phyloP scores from a whole-genome alignment of 805 yeast species.

The Starmerella khaoyaiensis region DNA sequence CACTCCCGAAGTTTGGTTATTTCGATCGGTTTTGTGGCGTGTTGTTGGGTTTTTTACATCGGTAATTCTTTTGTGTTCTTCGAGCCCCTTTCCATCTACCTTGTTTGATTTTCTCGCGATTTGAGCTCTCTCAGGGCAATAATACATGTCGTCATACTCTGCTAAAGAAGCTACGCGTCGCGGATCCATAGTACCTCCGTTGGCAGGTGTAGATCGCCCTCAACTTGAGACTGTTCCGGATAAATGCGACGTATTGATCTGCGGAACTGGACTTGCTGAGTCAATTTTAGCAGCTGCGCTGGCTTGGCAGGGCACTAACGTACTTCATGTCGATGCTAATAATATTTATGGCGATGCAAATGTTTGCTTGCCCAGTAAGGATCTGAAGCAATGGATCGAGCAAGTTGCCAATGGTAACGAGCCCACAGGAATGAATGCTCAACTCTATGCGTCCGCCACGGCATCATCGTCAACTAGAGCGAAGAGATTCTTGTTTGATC shows the following conservation, averaged over 20 bases:
- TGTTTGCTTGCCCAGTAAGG: constrained; percentile 78
- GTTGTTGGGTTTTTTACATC: too few relatives aligned
- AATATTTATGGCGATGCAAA: constrained; percentile 78
- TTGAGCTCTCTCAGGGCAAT: too few relatives aligned
- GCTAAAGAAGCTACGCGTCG: constrained; percentile 30
- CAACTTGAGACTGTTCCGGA: constrained; percentile 34
- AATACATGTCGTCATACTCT: constrained; percentile 30
- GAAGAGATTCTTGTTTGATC: constrained; percentile 59
- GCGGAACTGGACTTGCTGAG: constrained; percentile 87
- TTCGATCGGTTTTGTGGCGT: too few relatives aligned
- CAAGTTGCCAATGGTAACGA: constrained; percentile 41
- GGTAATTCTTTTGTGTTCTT: too few relatives aligned
- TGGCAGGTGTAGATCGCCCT: constrained; percentile 30
- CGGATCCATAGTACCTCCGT: constrained; percentile 31
- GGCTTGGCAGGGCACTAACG: constrained; percentile 97
- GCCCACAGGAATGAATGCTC: constrained; percentile 46
- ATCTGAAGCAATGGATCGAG: constrained; percentile 69
- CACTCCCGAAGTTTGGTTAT: constrained; percentile 5
- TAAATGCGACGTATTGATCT: constrained; percentile 73
- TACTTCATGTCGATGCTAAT: constrained; percentile 76
- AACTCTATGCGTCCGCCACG: constrained; percentile 61
- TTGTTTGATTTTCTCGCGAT: not conserved
- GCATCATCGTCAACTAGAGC: constrained; percentile 26
- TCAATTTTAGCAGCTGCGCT: constrained; percentile 83
- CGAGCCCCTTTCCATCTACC: too few relatives aligned